Conservation (phyloP, 345 rosid genomes). For the Populus deltoides region DNA sequence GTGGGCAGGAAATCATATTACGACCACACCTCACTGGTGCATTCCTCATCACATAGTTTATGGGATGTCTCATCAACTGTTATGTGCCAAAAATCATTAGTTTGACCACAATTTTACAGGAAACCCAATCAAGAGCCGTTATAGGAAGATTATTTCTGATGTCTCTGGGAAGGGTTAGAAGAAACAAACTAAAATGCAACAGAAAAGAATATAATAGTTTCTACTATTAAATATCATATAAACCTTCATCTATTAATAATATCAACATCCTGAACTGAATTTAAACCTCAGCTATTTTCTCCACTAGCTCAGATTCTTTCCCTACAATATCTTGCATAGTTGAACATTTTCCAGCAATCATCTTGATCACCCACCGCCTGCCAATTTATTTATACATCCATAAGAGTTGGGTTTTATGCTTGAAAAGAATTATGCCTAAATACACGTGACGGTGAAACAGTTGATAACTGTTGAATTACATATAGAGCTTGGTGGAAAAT, state of each 20-base stretch:
- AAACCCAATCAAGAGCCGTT: not conserved
- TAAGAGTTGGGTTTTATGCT: not conserved
- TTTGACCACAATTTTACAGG: not conserved
- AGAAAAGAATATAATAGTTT: conserved; percentile 10
- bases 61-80: not conserved
- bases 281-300: conserved; percentile 83
- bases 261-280: conserved; percentile 43
- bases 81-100: not conserved
- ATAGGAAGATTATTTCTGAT: not conserved
- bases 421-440: not conserved
- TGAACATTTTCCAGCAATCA: conserved; percentile 44
- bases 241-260: conserved; percentile 47
- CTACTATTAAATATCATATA: conserved; percentile 27
- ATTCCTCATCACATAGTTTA: not conserved
- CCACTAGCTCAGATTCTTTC: conserved; percentile 85
- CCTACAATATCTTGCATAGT: conserved; percentile 50
- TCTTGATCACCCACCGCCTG: conserved; percentile 92
- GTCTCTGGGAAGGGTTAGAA: not conserved
- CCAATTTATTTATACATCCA: conserved; percentile 15
- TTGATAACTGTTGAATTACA: not conserved
- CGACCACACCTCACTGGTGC: not conserved
- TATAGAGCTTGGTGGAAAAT: not conserved
- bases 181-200: conserved; percentile 4
- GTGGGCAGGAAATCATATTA: conserved; percentile 5
- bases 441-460: not conserved